Evolutionary conservation across 2,329 filamentous ascomycete species (phyloP), one percentile per base, ranked within the genome.

Genomic region (Colletotrichum limetticola): DNA sequence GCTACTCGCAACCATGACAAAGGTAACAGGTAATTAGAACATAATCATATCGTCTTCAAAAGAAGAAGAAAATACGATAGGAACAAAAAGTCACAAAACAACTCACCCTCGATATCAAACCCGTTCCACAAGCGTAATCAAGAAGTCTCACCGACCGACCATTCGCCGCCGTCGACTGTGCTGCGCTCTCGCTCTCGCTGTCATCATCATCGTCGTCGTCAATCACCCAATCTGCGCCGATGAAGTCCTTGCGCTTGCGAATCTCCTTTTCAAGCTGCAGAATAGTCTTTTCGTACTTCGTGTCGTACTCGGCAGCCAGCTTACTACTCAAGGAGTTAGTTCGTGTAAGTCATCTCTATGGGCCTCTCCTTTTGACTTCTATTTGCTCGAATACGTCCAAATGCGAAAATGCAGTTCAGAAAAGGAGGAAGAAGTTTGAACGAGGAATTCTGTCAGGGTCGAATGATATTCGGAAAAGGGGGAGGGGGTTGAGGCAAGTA

Each of bases 81-180:
- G 32, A 12, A 2, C 0, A 35, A 11, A 12, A 32, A 32, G 9
- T 4, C 2, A 32, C 4, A 57, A 24, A 9, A 46, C 46, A 24
- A 82, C 86, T 76, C 79, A 93, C 91, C 80, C 88, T 86, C 14
- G 92, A 92, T 74, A 94, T 85, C 67, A 90, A 81, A 2, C 92
- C 92, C 6, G 92, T 91, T 9, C 93, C 93, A 78, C 93, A 95
- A 19, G 93, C 93, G 81, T 95, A 95, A 79, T 95, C 93, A 2
- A 95, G 84, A 24, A 94, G 82, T 58, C 87, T 87, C 55, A 90
- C 84, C 7, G 46, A 35, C 60, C 28, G 69, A 46, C 32, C 46
- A 16, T 42, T n/a, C 14, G 53, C n/a, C 28, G 32, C 66, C 60
- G 46, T 2, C 42, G 26, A 19, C 9, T 26, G 42, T 9, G 26